These are phyloP conservation scores for Candida tammaniensis DNA, from an alignment of 805 yeast genomes.

Conservation along the genomic window DNA sequence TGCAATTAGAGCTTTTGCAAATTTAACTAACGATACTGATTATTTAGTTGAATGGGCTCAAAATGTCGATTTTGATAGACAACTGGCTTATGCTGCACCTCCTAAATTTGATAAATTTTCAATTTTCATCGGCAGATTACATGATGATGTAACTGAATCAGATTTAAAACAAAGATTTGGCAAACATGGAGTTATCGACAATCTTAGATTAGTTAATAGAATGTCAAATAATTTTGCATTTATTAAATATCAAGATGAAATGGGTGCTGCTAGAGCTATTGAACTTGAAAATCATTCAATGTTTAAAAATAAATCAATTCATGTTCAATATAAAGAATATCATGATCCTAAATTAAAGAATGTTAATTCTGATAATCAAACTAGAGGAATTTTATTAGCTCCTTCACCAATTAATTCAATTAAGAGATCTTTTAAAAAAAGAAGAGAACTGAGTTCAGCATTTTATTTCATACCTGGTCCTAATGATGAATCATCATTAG, in stretches of 20 bases:
- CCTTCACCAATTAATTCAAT: constrained; percentile 75
- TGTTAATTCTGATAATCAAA: constrained; percentile 2
- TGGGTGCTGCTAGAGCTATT: constrained; percentile 82
- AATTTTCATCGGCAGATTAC: constrained; percentile 77
- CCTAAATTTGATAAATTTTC: constrained; percentile 58
- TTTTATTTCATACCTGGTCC: too few species aligned
- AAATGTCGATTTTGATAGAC: constrained; percentile 49
- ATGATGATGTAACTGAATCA: constrained; percentile 50
- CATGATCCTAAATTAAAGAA: constrained; percentile 11
- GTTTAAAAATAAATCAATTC: constrained; percentile 71
- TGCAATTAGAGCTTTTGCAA: constrained; percentile 82
- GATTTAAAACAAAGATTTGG: constrained; percentile 58
- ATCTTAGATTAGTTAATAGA: constrained; percentile 53
- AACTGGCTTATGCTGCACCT: neutral
- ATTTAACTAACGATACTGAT: constrained; percentile 50
- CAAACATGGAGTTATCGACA: constrained; percentile 63
- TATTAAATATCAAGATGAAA: constrained; percentile 59
- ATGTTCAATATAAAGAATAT: constrained; percentile 77
- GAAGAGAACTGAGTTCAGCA: too few species aligned
- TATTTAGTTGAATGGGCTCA: constrained; percentile 84
- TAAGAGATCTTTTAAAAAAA: constrained; percentile 4
- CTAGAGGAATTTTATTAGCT: constrained; percentile 50
- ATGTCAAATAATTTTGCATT: constrained; percentile 65
- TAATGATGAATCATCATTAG: too few species aligned
- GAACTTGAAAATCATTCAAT: constrained; percentile 82